These are phyloP conservation scores for Abrus pulchellus DNA, from an alignment of 306 rosid species.

Conservation along the genomic window DNA sequence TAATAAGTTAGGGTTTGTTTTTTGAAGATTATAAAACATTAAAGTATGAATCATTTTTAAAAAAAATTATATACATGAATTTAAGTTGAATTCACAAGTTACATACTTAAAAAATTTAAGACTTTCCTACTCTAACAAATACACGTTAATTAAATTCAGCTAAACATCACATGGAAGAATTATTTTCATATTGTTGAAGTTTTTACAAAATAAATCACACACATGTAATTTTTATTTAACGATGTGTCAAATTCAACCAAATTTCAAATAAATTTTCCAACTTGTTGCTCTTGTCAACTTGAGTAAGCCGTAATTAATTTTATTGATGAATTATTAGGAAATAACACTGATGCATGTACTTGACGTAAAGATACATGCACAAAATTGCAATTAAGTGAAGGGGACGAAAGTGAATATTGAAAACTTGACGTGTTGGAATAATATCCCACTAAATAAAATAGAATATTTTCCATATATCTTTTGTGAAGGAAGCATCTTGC, in stretches of 20 bases:
- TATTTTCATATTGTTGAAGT: not conserved
- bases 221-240: not conserved
- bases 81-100: too few species aligned
- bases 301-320: not conserved
- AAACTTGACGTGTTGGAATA: not conserved
- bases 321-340: not conserved
- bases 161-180: not conserved
- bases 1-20: too few species aligned
- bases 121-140: too few species aligned
- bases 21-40: too few species aligned
- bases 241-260: not conserved
- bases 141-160: not conserved
- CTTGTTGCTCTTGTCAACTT: not conserved
- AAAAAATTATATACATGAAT: too few species aligned
- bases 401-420: not conserved
- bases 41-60: too few species aligned
- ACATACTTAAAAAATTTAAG: not conserved
- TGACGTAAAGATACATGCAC: not conserved
- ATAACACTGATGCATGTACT: not conserved
- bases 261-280: not conserved
- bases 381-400: not conserved
- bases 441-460: not conserved
- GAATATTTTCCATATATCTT: slow-evolving; percentile 14
- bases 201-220: not conserved
- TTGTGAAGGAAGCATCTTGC: slow-evolving; percentile 39